Conservation (phyloP, 1,284 basidiomycete genomes). For the Malassezia vespertilionis region DNA sequence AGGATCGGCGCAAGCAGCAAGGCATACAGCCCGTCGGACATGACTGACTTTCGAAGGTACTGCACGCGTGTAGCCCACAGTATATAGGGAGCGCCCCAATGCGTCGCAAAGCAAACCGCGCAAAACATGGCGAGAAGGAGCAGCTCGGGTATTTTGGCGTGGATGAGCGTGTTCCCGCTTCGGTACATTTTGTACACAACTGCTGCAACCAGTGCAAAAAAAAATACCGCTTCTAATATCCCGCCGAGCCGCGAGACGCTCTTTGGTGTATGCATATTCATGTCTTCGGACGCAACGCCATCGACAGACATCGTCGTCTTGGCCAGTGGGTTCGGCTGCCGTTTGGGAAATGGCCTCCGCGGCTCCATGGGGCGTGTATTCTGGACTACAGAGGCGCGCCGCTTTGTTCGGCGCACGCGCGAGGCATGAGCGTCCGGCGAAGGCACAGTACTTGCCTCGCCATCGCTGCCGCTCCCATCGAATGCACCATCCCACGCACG, state of each 20-base stretch:
- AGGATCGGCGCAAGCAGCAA: slow-evolving; percentile 8
- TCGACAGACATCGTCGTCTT: too few species aligned
- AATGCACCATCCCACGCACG: neutral
- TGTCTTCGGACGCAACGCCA: too few species aligned
- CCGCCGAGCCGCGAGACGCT: neutral
- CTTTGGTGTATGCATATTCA: too few species aligned
- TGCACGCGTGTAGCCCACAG: slow-evolving; percentile 13
- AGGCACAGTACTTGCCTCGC: slow-evolving; percentile 6
- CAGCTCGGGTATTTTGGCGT: neutral
- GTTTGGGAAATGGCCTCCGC: too few species aligned
- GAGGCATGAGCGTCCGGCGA: neutral
- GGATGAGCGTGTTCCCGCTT: neutral
- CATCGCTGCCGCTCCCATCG: slow-evolving; percentile 12
- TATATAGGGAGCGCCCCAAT: slow-evolving; percentile 1
- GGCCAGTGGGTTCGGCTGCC: too few species aligned
- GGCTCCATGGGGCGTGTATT: neutral
- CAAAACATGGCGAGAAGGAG: neutral
- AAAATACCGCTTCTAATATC: neutral
- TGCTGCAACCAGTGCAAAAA: neutral
- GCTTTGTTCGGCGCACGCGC: neutral
- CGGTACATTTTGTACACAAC: neutral
- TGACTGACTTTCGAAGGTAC: slow-evolving; percentile 10
- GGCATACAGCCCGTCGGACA: slow-evolving; percentile 10
- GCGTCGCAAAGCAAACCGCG: slow-evolving; percentile 5
- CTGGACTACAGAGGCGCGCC: too few species aligned